Base-by-base conservation (phyloP, 768 basidiomycete species). In the Termitomyces sp. region DNA sequence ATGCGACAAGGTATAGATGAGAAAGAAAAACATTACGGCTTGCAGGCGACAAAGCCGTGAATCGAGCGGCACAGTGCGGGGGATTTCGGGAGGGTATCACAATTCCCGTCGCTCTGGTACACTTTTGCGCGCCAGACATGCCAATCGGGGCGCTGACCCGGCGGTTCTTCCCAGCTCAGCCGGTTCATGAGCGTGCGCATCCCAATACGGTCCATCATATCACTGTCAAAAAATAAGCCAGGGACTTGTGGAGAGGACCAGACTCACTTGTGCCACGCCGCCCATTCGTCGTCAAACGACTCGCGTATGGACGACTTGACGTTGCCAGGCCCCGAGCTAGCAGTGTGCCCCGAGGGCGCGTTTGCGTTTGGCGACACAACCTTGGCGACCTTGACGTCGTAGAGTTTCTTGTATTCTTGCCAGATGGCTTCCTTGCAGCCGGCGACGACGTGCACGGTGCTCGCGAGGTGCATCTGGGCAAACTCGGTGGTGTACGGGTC, bases 391-490 rank as follows among this genome's bases (percentile, higher is more conserved):
- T 31, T 53, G 6, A 61, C 60, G 26, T 74, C 74, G 42, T 75
- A 78, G 2, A 87, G 67, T 53, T 71, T 73, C 46, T 80, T 70
- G 65, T 88, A 90, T 66, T 85, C 85, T 22, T 70, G 68, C 81
- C 81, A 87, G 41, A 92, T 81, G 20, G 85, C 81, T 41, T 87
- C 86, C 64, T 88, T 88, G 72, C 87, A 90, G 16, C 78, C 81
- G 26, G 68, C 64, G 26, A 90, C 76, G 20, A 79, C 80, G 31
- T 74, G 76, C 9, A 90, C 79, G 27, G 74, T 79, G 59, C 78
- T 80, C 13, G 81, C 82, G 10, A 91, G 74, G 65, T 90, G 88
- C 80, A 91, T 85, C 27, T 78, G 71, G n/a, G 76, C 76, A 72
- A 79, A 82, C 22, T 73, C 71, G 18, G 77, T 61, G 36, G 32